Conservation (phyloP, 129 eudicot genomes). For the Flaveria linearis region DNA sequence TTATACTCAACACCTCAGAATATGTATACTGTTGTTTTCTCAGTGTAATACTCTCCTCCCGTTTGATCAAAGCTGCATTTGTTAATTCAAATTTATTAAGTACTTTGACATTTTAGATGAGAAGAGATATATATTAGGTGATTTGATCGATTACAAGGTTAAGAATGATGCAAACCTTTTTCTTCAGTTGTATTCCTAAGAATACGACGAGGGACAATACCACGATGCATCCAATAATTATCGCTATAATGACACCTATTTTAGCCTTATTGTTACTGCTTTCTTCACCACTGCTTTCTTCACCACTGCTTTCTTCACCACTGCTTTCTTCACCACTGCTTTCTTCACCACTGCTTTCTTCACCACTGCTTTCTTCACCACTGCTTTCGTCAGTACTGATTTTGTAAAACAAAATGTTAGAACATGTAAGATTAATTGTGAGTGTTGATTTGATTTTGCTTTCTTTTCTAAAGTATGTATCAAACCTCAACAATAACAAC, state of each 20-base stretch:
- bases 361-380: no score
- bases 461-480: not conserved
- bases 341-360: no score
- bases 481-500: constrained; percentile 26
- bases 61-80: not conserved
- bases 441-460: not conserved
- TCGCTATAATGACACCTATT: constrained; percentile 8
- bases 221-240: constrained; percentile 21
- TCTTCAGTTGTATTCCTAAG: not conserved
- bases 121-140: not conserved
- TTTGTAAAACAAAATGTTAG: not conserved
- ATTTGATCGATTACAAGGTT: not conserved
- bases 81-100: not conserved
- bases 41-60: not conserved
- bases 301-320: no score
- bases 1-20: not conserved
- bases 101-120: no score
- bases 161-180: constrained; percentile 25
- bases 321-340: no score
- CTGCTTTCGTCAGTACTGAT: not conserved
- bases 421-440: not conserved
- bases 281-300: not conserved
- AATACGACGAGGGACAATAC: constrained; percentile 17
- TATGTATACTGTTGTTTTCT: constrained; percentile 3
- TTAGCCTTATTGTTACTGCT: constrained; percentile 29